A percentile compares a stretch with the other conserved stretches of the same genome.
phyloP scores from a whole-genome alignment of 768 basidiomycete genomes.

The Suillus fuscotomentosus region DNA sequence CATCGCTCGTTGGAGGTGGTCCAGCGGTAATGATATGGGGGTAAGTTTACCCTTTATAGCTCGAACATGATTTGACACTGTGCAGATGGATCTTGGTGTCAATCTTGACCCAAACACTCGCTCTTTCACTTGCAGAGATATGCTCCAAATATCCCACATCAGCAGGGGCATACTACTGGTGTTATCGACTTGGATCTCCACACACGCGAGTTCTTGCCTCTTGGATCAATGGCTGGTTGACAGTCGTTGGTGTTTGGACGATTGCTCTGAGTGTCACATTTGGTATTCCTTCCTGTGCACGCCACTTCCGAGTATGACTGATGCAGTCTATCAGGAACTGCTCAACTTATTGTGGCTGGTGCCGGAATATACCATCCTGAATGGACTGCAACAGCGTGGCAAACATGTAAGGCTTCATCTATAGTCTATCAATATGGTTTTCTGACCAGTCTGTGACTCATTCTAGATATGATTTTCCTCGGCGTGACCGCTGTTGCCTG shows the following conservation, averaged over 20 bases:
- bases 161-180: conserved; percentile 67
- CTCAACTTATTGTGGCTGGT: conserved; percentile 60
- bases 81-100: conserved; percentile 53
- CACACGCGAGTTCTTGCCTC: conserved; percentile 49
- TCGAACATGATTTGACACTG: not conserved
- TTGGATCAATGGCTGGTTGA: conserved; percentile 72
- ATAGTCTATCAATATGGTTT: not conserved
- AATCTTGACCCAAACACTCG: conserved; percentile 44
- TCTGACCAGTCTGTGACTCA: conserved; percentile 6
- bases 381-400: conserved; percentile 59
- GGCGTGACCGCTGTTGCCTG: conserved; percentile 50
- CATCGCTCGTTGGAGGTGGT: conserved; percentile 54
- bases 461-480: conserved; percentile 53
- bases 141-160: conserved; percentile 62
- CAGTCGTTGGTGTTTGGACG: conserved; percentile 69
- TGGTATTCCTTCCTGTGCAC: conserved; percentile 26
- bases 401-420: conserved; percentile 44
- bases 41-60: conserved; percentile 26
- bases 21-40: conserved; percentile 59
- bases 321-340: conserved; percentile 42
- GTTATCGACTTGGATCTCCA: conserved; percentile 56
- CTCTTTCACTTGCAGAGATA: conserved; percentile 56
- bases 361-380: conserved; percentile 56
- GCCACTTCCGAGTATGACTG: not conserved
- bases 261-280: conserved; percentile 65